These are phyloP conservation scores for Diaporthe citri DNA, from an alignment of 2,329 filamentous ascomycete species.

Conservation along the genomic window DNA sequence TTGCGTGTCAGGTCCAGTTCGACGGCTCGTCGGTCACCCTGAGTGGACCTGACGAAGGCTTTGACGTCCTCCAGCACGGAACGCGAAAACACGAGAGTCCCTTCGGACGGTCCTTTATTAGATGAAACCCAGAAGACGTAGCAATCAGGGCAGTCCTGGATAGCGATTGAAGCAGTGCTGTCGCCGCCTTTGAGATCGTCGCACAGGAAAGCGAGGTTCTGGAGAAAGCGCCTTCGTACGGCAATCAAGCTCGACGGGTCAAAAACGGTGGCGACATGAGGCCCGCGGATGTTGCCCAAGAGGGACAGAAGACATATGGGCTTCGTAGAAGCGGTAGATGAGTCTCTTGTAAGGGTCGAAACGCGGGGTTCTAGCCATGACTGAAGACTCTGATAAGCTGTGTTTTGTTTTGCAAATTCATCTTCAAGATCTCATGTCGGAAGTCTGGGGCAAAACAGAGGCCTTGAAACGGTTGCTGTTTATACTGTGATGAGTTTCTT, in stretches of 20 bases:
- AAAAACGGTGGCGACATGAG: constrained; percentile 38
- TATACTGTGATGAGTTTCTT: not conserved
- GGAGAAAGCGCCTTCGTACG: constrained; percentile 49
- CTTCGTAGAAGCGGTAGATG: constrained; percentile 53
- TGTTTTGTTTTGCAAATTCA: not conserved
- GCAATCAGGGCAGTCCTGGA: constrained; percentile 50
- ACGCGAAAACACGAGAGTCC: constrained; percentile 49
- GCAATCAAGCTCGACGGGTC: constrained; percentile 30
- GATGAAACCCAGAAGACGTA: constrained; percentile 59
- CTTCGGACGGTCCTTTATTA: constrained; percentile 48
- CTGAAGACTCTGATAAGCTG: too few species aligned
- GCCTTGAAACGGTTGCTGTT: not conserved
- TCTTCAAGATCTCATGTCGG: too few species aligned
- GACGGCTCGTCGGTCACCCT: not conserved
- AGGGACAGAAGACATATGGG: constrained; percentile 50
- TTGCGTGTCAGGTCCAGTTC: constrained; percentile 41
- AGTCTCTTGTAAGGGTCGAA: constrained; percentile 13
- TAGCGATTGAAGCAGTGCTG: constrained; percentile 58
- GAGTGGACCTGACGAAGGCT: not conserved
- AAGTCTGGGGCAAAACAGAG: not conserved
- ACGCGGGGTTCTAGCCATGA: constrained; percentile 4
- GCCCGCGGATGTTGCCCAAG: constrained; percentile 51
- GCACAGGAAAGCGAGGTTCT: constrained; percentile 58
- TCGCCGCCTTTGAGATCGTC: constrained; percentile 60
- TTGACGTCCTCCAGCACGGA: constrained; percentile 43